These are phyloP conservation scores for Thraustochytrium striatum DNA, from an alignment of 352 stramenopile species.

Conservation along the genomic window DNA sequence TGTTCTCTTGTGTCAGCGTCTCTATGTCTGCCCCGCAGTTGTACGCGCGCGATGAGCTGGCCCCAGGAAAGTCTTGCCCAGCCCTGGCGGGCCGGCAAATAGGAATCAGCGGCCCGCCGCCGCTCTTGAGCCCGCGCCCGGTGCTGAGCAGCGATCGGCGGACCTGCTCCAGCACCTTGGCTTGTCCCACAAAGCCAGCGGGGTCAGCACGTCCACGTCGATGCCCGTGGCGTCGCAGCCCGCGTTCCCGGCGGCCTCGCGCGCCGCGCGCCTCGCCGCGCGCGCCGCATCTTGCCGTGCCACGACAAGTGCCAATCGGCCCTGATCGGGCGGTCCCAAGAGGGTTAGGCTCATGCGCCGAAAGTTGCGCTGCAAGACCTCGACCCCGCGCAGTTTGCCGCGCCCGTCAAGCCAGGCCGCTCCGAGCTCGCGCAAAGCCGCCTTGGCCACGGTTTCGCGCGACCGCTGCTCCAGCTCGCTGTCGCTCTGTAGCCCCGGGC, in stretches of 20 bases:
- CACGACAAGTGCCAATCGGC: too few species aligned
- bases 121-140: background rate
- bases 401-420: too few species aligned
- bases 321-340: background rate
- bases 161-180: conserved; percentile 1
- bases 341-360: background rate
- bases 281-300: background rate
- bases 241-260: background rate
- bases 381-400: too few species aligned
- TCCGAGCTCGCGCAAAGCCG: too few species aligned
- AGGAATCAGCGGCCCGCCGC: conserved; percentile 40
- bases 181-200: conserved; percentile 30
- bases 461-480: too few species aligned
- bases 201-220: background rate
- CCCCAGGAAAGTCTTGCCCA: conserved; percentile 44
- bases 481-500: background rate
- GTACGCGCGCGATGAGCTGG: conserved; percentile 11
- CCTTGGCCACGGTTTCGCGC: too few species aligned
- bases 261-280: background rate
- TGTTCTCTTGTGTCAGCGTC: background rate
- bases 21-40: background rate
- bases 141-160: background rate
- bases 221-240: background rate
- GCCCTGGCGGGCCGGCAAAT: conserved; percentile 22
- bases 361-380: background rate